phyloP scores from a whole-genome alignment of 192 early-diverging fungal species.

The Glomus cerebriforme region DNA sequence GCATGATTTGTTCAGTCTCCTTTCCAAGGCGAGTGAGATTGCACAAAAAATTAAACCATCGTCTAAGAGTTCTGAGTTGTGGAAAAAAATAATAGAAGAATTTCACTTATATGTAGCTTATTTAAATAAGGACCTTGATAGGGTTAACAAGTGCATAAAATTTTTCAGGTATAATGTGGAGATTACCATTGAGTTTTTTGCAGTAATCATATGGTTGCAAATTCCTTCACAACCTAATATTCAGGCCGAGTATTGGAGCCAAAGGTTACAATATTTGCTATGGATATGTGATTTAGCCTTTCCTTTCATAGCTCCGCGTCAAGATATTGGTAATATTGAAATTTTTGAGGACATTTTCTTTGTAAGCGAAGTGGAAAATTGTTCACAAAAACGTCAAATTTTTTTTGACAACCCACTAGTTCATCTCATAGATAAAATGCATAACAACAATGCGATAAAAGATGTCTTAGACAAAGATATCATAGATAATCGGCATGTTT shows the following conservation, averaged over 20 bases:
- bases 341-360: constrained; percentile 7
- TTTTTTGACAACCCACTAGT: constrained; percentile 13
- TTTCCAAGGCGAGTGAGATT: neutral
- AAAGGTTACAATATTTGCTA: neutral
- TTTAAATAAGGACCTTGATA: neutral
- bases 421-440: neutral
- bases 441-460: no score
- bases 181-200: neutral
- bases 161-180: neutral
- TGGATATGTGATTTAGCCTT: neutral
- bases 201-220: constrained; percentile 19
- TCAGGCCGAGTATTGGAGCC: neutral
- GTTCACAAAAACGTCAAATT: constrained; percentile 3
- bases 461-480: neutral
- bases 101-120: constrained; percentile 17
- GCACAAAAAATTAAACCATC: neutral
- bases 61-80: neutral
- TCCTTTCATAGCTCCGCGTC: neutral
- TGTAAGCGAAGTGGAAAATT: constrained; percentile 5
- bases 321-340: neutral
- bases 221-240: neutral
- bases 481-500: constrained; percentile 1
- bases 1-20: neutral
- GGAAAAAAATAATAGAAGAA: neutral
- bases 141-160: neutral